Conservation (phyloP, 768 basidiomycete genomes). For the Lyophyllum shimeji region DNA sequence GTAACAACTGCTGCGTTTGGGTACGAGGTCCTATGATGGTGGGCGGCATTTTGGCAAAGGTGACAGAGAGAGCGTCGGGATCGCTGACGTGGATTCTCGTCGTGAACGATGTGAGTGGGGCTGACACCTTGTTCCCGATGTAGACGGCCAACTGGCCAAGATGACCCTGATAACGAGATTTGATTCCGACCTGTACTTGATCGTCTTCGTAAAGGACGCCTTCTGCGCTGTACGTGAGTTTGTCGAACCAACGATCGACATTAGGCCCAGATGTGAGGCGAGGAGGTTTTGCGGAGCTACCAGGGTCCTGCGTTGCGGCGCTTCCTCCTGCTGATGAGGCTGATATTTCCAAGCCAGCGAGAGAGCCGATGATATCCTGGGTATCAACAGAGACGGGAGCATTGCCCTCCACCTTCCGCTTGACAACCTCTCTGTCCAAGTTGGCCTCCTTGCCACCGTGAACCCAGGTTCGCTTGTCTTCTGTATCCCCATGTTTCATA, state of each 20-base stretch:
- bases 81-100: constrained; percentile 75
- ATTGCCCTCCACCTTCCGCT: constrained; percentile 45
- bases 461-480: constrained; percentile 94
- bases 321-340: constrained; percentile 18
- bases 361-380: constrained; percentile 66
- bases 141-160: constrained; percentile 93
- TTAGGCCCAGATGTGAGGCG: constrained; percentile 67
- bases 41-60: constrained; percentile 90
- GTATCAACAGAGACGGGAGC: constrained; percentile 25
- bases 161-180: constrained; percentile 94
- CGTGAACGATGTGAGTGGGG: constrained; percentile 89
- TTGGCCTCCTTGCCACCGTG: constrained; percentile 95
- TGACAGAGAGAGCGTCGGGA: constrained; percentile 72
- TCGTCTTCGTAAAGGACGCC: constrained; percentile 96
- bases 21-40: constrained; percentile 77
- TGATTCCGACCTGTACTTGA: constrained; percentile 93
- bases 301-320: constrained; percentile 14
- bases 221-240: constrained; percentile 74
- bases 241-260: constrained; percentile 88
- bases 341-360: constrained; percentile 81
- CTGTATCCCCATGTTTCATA: constrained; percentile 88
- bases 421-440: constrained; percentile 66
- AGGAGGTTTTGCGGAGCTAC: constrained; percentile 32
- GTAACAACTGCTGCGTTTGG: constrained; percentile 90
- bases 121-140: constrained; percentile 92